Conservation (phyloP, 176 grass and related monocot species). For the Aegilops umbellulata region DNA sequence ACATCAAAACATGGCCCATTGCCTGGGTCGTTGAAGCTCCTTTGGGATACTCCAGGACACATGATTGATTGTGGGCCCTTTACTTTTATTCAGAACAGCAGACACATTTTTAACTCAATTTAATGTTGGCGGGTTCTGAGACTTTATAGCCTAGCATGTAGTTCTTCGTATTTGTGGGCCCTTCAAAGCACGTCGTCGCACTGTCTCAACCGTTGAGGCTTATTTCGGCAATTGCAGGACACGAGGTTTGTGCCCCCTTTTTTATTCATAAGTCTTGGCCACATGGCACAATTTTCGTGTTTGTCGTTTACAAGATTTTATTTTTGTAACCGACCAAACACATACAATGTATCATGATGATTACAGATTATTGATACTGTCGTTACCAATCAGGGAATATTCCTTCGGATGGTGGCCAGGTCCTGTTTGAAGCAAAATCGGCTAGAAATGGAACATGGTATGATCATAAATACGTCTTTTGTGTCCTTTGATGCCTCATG, state of each 20-base stretch:
- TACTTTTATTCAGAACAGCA: too few species aligned
- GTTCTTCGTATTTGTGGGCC: too few species aligned
- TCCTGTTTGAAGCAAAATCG: constrained; percentile 82
- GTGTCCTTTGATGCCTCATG: neutral
- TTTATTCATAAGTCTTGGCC: neutral
- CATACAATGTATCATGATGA: neutral
- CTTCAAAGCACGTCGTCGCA: neutral
- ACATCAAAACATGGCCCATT: too few species aligned
- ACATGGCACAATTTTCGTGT: neutral
- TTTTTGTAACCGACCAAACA: neutral
- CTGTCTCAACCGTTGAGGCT: neutral
- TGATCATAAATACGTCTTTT: neutral
- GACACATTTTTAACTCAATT: too few species aligned
- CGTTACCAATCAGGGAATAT: constrained; percentile 41
- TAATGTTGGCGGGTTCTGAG: too few species aligned
- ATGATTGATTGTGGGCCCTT: too few species aligned
- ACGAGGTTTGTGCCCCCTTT: neutral
- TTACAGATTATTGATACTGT: neutral
- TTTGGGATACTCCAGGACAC: too few species aligned
- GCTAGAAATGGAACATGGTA: constrained; percentile 80
- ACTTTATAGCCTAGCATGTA: too few species aligned
- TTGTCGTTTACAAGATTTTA: neutral
- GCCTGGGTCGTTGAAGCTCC: too few species aligned
- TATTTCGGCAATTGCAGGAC: neutral
- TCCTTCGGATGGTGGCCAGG: constrained; percentile 37